phyloP scores from a whole-genome alignment of 352 stramenopile species.

The Phytophthora ohioensis region DNA sequence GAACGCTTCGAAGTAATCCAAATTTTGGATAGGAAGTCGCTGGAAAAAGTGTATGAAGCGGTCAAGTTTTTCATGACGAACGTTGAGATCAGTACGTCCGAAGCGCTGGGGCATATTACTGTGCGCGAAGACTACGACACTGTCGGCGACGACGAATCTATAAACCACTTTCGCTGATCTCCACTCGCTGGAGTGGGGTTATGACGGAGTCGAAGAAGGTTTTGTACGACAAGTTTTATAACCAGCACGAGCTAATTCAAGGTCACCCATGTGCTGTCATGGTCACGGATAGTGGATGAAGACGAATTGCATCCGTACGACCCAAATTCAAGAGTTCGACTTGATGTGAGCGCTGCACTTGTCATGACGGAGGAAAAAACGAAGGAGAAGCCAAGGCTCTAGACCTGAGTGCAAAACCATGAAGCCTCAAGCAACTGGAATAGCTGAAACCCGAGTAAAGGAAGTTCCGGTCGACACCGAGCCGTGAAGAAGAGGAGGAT shows the following conservation, averaged over 20 bases:
- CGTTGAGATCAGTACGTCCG: slow-evolving; percentile 59
- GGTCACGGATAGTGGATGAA: slow-evolving; percentile 36
- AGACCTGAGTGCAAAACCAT: slow-evolving; percentile 7
- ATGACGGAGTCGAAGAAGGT: slow-evolving; percentile 38
- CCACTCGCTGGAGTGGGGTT: slow-evolving; percentile 11
- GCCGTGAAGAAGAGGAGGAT: neutral
- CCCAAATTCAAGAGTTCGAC: slow-evolving; percentile 30
- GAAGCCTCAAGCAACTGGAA: neutral
- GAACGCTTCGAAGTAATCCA: slow-evolving; percentile 49
- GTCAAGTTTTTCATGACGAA: slow-evolving; percentile 48
- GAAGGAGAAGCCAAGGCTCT: too few species aligned
- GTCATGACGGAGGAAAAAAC: slow-evolving; percentile 19
- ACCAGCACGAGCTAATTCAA: slow-evolving; percentile 8
- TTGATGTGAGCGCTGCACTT: slow-evolving; percentile 36
- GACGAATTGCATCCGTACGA: slow-evolving; percentile 52
- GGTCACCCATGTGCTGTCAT: slow-evolving; percentile 26
- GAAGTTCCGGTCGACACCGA: neutral
- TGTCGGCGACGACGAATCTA: slow-evolving; percentile 26
- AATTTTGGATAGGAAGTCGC: slow-evolving; percentile 13
- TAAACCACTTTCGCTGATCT: slow-evolving; percentile 43
- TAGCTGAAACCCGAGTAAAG: neutral
- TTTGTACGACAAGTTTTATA: slow-evolving; percentile 36
- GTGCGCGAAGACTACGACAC: slow-evolving; percentile 51
- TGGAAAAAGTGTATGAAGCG: slow-evolving; percentile 39
- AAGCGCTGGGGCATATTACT: slow-evolving; percentile 49